phyloP scores from a whole-genome alignment of 768 basidiomycete species.

The Tylopilus balloui region DNA sequence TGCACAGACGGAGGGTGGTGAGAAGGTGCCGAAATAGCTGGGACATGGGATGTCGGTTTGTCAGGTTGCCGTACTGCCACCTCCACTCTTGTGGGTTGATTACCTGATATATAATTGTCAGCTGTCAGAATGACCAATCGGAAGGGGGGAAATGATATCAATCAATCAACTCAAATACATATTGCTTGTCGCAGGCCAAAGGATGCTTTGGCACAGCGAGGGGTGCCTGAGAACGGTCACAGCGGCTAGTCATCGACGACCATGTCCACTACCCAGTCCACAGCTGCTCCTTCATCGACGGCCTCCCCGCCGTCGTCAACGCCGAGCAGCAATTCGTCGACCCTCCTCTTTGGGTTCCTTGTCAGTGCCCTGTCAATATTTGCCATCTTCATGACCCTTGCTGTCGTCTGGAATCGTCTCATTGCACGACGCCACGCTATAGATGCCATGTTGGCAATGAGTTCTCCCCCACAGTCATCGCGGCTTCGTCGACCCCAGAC shows the following conservation, averaged over 20 bases:
- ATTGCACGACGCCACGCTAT: slow-evolving; percentile 26
- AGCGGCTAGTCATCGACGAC: slow-evolving; percentile 5
- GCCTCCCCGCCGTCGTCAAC: slow-evolving; percentile 4
- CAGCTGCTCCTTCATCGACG: neutral
- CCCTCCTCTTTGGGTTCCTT: slow-evolving; percentile 31
- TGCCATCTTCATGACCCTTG: slow-evolving; percentile 29
- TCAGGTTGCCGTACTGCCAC: neutral
- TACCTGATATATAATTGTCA: slow-evolving; percentile 1
- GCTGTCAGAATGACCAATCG: slow-evolving; percentile 14
- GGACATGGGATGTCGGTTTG: neutral
- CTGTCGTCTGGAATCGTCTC: slow-evolving; percentile 33
- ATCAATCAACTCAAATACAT: neutral
- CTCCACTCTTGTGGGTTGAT: too few relatives aligned
- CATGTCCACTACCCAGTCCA: slow-evolving; percentile 22
- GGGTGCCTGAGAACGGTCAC: slow-evolving; percentile 16
- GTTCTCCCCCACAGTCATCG: neutral
- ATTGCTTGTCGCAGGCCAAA: neutral
- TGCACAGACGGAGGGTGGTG: slow-evolving; percentile 26
- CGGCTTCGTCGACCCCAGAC: slow-evolving; percentile 15
- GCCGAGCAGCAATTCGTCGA: slow-evolving; percentile 15
- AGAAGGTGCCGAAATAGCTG: slow-evolving; percentile 5
- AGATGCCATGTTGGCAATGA: slow-evolving; percentile 17
- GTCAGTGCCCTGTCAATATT: slow-evolving; percentile 30
- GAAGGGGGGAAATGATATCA: slow-evolving; percentile 2
- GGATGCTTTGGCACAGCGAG: neutral